Conservation (phyloP, 208 protist genomes). For the Crithidia acanthocephali region DNA sequence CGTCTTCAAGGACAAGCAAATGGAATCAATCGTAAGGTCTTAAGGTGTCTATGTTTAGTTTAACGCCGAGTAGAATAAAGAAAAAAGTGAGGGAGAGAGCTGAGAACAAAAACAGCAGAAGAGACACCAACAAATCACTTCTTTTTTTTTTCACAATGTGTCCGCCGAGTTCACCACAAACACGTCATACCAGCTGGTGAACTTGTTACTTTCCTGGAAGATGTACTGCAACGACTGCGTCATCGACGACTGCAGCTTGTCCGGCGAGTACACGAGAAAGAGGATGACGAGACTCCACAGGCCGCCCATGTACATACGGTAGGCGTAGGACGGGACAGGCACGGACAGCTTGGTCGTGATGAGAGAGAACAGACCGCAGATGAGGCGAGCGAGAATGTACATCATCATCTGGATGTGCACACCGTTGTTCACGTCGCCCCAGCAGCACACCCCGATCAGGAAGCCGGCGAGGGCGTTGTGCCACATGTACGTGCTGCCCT, state of each 20-base stretch:
- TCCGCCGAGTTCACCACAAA: conserved; percentile 57
- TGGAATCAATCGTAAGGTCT: background rate
- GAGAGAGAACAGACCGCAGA: conserved; percentile 66
- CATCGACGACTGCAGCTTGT: conserved; percentile 84
- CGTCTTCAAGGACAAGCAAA: background rate
- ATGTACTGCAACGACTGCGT: conserved; percentile 85
- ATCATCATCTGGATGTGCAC: conserved; percentile 92
- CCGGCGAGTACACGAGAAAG: conserved; percentile 71
- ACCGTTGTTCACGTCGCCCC: conserved; percentile 64
- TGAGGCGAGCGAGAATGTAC: conserved; percentile 85
- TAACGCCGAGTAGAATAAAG: background rate
- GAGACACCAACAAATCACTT: background rate
- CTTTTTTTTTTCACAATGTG: conserved; percentile 9
- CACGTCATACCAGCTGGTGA: conserved; percentile 71
- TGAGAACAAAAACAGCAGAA: background rate
- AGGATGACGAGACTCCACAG: conserved; percentile 81
- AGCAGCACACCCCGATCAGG: conserved; percentile 69
- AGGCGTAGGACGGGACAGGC: conserved; percentile 37
- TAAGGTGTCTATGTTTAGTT: too few relatives aligned
- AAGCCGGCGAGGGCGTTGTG: conserved; percentile 84
- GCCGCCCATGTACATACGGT: conserved; percentile 65
- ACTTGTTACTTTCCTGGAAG: conserved; percentile 74
- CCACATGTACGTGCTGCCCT: conserved; percentile 53
- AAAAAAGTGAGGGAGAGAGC: background rate
- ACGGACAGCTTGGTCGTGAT: conserved; percentile 38